Base-by-base conservation (phyloP, 2,329 filamentous ascomycete genomes). In the Colletotrichum trifolii region DNA sequence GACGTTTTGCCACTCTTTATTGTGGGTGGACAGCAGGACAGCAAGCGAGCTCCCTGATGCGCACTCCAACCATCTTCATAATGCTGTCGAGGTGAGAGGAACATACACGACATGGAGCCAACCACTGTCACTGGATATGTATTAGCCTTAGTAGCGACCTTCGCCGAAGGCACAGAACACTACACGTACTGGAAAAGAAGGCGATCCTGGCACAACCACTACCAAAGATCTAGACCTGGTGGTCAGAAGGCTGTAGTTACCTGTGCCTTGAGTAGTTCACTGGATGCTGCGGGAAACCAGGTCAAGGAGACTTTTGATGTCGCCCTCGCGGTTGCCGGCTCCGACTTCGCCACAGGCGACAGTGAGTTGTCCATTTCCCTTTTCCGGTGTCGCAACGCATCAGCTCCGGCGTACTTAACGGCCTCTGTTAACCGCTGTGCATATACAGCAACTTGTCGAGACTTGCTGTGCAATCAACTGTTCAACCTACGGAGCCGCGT, bases 121-220 rank as follows among this genome's bases (percentile, higher is more conserved):
- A 67, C 69, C 15, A 70, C 68, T 17, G 68, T 69, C 36, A 62
- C 69, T 45, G 68, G 68, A 17, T 64, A 64, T 34, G 68, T 70
- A 38, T 64, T 68, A 11, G 67, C 69, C 45, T 54, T 70, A 35
- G 46, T 57, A 6, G 58, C 64, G 15, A 59, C 68, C 17, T 70
- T 68, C 25, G 55, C 67, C 12, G 60, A 67, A 45, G 66, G 64
- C 38, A 43, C 60, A 43, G 62, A 69, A n/a, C 57, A 67, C 64
- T 79, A 80, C 71, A 67, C 71, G 2, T 70, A 66, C 15, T 81
- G 78, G 78, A 75, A 75, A 60, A 70, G 70, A 58, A 71, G 71
- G 17, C 72, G 76, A 38, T 73, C 74, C 59, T 66, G 65, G 45
- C 55, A 70, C 36, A 78, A 80, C 62, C 74, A 76, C 61, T 79